Evolutionary conservation across 2,329 filamentous ascomycete species (phyloP), one percentile per base, ranked within the genome.

Genomic region (Diplodia sapinea): DNA sequence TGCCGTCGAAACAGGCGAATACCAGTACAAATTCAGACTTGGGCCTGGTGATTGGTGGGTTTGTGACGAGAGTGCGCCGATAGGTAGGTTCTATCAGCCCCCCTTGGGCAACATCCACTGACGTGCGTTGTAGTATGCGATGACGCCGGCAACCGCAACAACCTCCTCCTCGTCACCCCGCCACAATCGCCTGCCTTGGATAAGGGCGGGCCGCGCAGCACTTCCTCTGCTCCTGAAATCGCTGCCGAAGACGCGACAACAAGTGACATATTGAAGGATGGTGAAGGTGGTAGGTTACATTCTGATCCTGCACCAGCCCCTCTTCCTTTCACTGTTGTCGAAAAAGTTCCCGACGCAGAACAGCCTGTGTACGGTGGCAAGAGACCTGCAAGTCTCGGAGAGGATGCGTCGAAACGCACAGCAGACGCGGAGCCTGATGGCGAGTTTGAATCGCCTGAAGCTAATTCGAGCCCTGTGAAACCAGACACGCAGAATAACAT

Each of bases 11-110:
- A 85, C 85, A 26, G 83, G 86, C 56, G 84, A 87, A 68, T 87
- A 92, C 71, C 88, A 91, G 73, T 94, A 93, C 83, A 93, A 92
- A 78, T 90, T 93, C 72, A 85, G 89, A 36, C 80, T 91, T 43
- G 90, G 89, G 11, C 76, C 83, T 23, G 87, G 86, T 57, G 85
- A 91, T 70, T 91, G 88, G 87, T 92, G 90, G 90, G 82, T 88
- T 29, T 77, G 91, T 55, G 87, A 93, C 71, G 87, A 91, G 68
- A 81, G 81, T 54, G 82, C 84, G 65, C 85, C 87, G 15, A 87
- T 83, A 66, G 83, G 89, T 91, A 81, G 23, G 43, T 36, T 15
- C 52, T 36, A n/a, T 7, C n/a, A 20, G 51, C 9, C 1, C 29
- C 31, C 47, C 38, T 29, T 29, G 38, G 61, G 33, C 26, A 23